Conservation (phyloP, 1,139 yeast genomes). For the Hansenula lynferdii region DNA sequence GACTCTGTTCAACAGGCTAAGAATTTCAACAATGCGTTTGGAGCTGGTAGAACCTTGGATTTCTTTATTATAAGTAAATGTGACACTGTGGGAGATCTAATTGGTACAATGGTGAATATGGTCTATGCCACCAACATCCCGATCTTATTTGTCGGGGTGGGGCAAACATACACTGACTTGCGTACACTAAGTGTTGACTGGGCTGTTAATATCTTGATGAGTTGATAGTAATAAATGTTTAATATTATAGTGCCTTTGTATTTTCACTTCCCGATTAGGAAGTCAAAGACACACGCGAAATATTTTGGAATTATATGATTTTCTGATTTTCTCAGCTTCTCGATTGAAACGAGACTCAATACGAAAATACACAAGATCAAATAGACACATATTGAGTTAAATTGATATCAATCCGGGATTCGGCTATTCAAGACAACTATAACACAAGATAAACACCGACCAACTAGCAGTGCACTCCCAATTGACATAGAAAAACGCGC, state of each 20-base stretch:
- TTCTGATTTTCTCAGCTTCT: too few species aligned
- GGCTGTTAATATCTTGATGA: constrained; percentile 85
- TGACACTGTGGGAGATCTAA: constrained; percentile 95
- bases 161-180: constrained; percentile 94
- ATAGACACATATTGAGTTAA: too few species aligned
- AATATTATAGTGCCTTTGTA: too few species aligned
- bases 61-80: constrained; percentile 93
- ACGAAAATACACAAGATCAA: too few species aligned
- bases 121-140: constrained; percentile 96
- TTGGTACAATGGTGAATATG: constrained; percentile 97
- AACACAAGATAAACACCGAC: too few species aligned
- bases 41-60: constrained; percentile 74
- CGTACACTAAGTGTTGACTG: constrained; percentile 89
- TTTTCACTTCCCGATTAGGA: constrained; percentile 9
- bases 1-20: constrained; percentile 95
- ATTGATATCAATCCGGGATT: too few species aligned
- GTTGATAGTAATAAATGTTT: too few species aligned
- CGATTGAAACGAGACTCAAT: too few species aligned
- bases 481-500: too few species aligned
- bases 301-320: too few species aligned
- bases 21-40: constrained; percentile 91
- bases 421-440: too few species aligned
- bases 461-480: too few species aligned
- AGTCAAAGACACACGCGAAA: constrained; percentile 8
- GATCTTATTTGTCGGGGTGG: constrained; percentile 91